Percentiles rank a stretch among this genome's conserved stretches.
phyloP scores from a whole-genome alignment of 257 asterid species.

The Gardenia jasminoides region DNA sequence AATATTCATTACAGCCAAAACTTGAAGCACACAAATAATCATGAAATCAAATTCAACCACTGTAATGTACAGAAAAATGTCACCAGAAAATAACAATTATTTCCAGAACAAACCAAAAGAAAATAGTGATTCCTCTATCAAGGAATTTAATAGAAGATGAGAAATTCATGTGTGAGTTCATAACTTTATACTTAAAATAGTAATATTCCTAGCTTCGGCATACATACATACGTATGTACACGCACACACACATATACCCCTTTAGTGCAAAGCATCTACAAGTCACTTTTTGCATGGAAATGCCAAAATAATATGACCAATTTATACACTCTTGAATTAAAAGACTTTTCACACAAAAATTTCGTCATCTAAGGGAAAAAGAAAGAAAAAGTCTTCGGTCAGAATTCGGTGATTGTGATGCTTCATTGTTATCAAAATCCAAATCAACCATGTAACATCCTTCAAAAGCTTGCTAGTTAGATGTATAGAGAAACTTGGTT shows the following conservation, averaged over 20 bases:
- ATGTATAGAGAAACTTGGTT: neutral
- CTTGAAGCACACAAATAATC: neutral
- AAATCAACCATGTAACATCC: neutral
- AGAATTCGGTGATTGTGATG: neutral
- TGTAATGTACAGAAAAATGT: neutral
- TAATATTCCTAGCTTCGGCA: neutral
- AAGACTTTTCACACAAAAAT: neutral
- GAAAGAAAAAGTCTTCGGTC: neutral
- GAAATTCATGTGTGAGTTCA: neutral
- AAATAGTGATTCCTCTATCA: neutral
- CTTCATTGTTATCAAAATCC: neutral
- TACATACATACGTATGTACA: too few relatives aligned
- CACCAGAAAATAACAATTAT: too few relatives aligned
- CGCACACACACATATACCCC: too few relatives aligned
- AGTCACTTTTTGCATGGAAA: neutral
- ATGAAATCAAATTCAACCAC: neutral
- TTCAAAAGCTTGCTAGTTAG: neutral
- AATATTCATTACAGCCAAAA: conserved; percentile 11
- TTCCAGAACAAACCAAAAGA: neutral
- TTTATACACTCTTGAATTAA: neutral
- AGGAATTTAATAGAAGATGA: neutral
- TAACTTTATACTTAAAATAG: neutral
- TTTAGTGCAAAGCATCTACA: neutral
- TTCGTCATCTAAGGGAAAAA: neutral
- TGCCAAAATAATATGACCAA: neutral